Percentiles rank a stretch among this genome's conserved stretches.
Conservation (phyloP, 192 early-diverging fungal species). For the Radiomyces spectabilis region DNA sequence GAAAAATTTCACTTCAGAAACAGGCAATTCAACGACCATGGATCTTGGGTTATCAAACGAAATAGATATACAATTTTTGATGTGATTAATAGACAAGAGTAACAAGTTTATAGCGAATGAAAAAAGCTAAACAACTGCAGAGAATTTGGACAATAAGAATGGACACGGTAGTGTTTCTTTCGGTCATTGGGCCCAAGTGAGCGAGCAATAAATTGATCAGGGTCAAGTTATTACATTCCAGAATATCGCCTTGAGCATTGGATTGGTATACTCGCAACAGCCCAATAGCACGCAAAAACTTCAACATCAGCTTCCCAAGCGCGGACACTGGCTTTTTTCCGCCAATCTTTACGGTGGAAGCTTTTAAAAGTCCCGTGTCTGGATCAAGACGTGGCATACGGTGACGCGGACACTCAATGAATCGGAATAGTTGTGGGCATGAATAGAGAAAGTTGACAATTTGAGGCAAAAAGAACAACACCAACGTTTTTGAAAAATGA, state of each 20-base stretch:
- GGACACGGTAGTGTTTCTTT: constrained; percentile 47
- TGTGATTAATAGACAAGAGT: constrained; percentile 66
- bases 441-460: constrained; percentile 97
- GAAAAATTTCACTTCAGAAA: background rate
- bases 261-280: constrained; percentile 49
- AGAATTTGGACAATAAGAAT: constrained; percentile 64
- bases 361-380: constrained; percentile 33
- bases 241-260: constrained; percentile 31
- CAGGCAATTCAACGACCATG: background rate
- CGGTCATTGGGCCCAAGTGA: constrained; percentile 64
- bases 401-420: constrained; percentile 95
- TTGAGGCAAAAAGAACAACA: constrained; percentile 94
- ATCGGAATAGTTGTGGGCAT: constrained; percentile 85
- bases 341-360: constrained; percentile 16
- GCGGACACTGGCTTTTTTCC: constrained; percentile 24
- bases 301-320: constrained; percentile 49
- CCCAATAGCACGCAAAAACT: constrained; percentile 39
- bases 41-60: background rate
- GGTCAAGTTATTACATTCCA: constrained; percentile 85
- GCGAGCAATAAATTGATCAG: constrained; percentile 88
- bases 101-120: constrained; percentile 75
- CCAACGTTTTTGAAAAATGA: constrained; percentile 87
- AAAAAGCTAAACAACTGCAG: constrained; percentile 65
- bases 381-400: constrained; percentile 71
- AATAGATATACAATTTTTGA: background rate